Evolutionary conservation across 805 yeast genomes (phyloP), one percentile per base, ranked within the genome.

Genomic region (Yamadazyma nakazawae): DNA sequence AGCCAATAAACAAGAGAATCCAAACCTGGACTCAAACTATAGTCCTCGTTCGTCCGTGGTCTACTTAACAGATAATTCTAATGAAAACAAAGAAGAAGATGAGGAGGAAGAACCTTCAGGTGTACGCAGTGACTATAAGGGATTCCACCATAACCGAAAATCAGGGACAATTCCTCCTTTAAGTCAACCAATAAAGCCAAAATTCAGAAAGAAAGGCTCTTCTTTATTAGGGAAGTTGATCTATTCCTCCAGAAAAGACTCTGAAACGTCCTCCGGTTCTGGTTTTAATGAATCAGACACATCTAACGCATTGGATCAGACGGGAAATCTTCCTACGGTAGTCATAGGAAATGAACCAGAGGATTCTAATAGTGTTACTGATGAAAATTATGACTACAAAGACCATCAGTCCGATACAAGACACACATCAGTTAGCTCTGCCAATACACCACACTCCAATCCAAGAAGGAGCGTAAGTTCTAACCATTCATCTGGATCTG

Each of bases 131-230:
- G 40, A 64, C 45, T 72, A 72, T 53, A 61, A 63, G 36, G 78
- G 78, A 5, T 71, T 72, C 57, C 78, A 72, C 51, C 63, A 65
- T 12, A 61, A 61, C 37, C 62, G 54, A 40, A 52, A 59, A 26
- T 59, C 63, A 16, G 64, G 63, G 8, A 60, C 61, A 18, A 67
- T 68, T 14, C 80, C 81, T 0, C 81, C 81, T 2, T 64, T 75
- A 38, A 52, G 62, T 18, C 76, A 70, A n/a, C 81, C 81, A 1
- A 71, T 77, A 25, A 76, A 75, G 50, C 80, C 80, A 0, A 64
- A 67, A 37, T 67, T 69, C 56, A 64, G 63, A 48, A 72, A 69
- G 52, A 64, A 68, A 52, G 63, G 70, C 35, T 54, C 63, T 31
- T 61, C 70, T 1, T 52, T 73, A 38, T 56, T 72, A 24, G 74